Evolutionary conservation across 768 basidiomycete species (phyloP).

Genomic region (Mrakia hoshinonis): DNA sequence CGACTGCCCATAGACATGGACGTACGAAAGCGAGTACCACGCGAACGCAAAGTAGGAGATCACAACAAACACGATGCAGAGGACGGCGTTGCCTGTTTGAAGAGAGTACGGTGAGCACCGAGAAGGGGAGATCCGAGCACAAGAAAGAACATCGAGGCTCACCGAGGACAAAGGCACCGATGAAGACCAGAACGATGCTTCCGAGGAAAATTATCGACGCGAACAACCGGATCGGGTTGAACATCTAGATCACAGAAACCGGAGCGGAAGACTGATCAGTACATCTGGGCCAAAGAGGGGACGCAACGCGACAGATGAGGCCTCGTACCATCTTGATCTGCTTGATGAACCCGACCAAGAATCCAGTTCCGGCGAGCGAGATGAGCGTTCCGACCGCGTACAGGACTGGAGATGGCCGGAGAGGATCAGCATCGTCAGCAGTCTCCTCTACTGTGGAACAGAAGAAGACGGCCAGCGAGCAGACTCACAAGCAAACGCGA

Average conservation of each 20-base stretch:
- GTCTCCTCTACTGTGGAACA: neutral
- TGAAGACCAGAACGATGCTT: constrained; percentile 71
- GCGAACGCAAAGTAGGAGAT: constrained; percentile 84
- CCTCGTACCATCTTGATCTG: constrained; percentile 66
- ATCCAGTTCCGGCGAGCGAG: constrained; percentile 78
- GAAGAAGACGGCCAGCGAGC: neutral
- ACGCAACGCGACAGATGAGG: neutral
- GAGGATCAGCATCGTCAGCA: neutral
- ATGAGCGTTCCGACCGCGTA: constrained; percentile 74
- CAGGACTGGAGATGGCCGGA: constrained; percentile 49
- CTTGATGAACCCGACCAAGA: constrained; percentile 57
- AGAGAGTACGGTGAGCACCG: neutral
- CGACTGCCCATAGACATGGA: constrained; percentile 42
- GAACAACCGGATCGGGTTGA: constrained; percentile 68
- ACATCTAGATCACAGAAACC: constrained; percentile 56
- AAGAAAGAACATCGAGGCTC: neutral
- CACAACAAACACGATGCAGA: constrained; percentile 59
- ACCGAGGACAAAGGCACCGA: constrained; percentile 63
- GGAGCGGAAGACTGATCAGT: neutral
- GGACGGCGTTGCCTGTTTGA: constrained; percentile 30
- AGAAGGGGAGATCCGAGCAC: neutral
- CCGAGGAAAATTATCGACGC: constrained; percentile 44
- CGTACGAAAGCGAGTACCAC: constrained; percentile 55
- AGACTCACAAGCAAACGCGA: constrained; percentile 64
- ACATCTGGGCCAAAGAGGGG: neutral